Conservation (phyloP, 345 rosid genomes). For the Pistacia atlantica region DNA sequence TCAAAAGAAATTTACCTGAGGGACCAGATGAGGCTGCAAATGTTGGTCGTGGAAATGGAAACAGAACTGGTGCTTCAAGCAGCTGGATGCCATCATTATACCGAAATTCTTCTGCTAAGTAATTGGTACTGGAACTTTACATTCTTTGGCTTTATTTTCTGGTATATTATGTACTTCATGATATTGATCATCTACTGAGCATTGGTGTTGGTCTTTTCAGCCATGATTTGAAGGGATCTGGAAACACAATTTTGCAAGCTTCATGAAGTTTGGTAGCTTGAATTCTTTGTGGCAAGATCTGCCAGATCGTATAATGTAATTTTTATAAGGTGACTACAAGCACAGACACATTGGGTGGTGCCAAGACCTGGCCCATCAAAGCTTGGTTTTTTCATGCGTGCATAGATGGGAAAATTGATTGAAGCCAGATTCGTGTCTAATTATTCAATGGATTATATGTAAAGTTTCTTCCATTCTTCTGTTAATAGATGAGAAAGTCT, state of each 20-base stretch:
- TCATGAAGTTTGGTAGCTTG: slow-evolving; percentile 24
- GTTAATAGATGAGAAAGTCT: slow-evolving; percentile 30
- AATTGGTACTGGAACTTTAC: slow-evolving; percentile 19
- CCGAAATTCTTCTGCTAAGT: slow-evolving; percentile 37
- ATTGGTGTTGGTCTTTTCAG: not conserved
- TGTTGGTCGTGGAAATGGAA: slow-evolving; percentile 25
- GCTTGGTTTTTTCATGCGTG: slow-evolving; percentile 24
- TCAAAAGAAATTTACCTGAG: slow-evolving; percentile 27
- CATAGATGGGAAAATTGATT: slow-evolving; percentile 23
- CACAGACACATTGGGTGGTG: slow-evolving; percentile 29
- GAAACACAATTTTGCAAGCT: slow-evolving; percentile 8
- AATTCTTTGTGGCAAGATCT: slow-evolving; percentile 14
- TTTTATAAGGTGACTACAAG: slow-evolving; percentile 28
- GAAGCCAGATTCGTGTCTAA: slow-evolving; percentile 22
- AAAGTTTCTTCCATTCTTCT: slow-evolving; percentile 28
- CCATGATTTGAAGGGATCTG: slow-evolving; percentile 22
- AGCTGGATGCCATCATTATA: slow-evolving; percentile 35
- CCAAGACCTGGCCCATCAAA: slow-evolving; percentile 23
- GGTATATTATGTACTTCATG: not conserved
- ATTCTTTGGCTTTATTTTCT: not conserved
- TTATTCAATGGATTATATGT: slow-evolving; percentile 33
- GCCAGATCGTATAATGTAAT: slow-evolving; percentile 13
- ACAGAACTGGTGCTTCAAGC: slow-evolving; percentile 36
- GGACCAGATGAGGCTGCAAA: slow-evolving; percentile 28
- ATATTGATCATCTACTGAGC: slow-evolving; percentile 6